Evolutionary conservation across 768 basidiomycete genomes (phyloP), one percentile per base, ranked within the genome.

Genomic region (Serendipita sp.): DNA sequence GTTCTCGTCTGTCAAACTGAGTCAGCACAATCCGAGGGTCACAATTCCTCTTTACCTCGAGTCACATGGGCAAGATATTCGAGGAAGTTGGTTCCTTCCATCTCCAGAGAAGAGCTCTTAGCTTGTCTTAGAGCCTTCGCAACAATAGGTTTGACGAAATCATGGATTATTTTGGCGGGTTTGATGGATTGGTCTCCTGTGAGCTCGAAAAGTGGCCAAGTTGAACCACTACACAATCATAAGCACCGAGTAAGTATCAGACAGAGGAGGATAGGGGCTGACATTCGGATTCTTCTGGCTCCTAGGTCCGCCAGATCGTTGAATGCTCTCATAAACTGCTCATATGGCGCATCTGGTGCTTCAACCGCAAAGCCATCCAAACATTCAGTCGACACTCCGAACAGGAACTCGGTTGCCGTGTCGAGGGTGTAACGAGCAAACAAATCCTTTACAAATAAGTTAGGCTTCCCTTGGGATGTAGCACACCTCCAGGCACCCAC

Each of bases 381-480:
- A 18, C 16, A 88, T 74, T 0, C 86, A 86, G 65, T 84, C 76
- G 65, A 87, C 69, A 69, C 83, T 5, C 86, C 86, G 66, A 89
- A 87, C 44, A 89, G 75, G 70, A 86, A 88, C 66, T 86, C 85
- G 3, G 85, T 85, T 1, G 86, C 84, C 0, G 85, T 77, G 70
- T 89, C 87, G 45, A 88, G 77, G 11, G 85, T 81, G 71, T 88
- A 86, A 7, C 86, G 81, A 16, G 81, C 73, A 68, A 78, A 86
- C 2, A 88, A 76, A 69, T 88, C 87, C 71, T 89, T 84, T 13
- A 28, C 41, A 41, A 44, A 62, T 24, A 38, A 41, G 18, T 30
- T 7, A 65, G 1, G 8, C 48, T 18, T 51, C 8, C n/a, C 5
- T 8, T 8, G 48, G 8, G 48, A 8, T 51, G n/a, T 51, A 51